These are phyloP conservation scores for Teratosphaeria gauchensis DNA, from an alignment of 2,329 filamentous ascomycete genomes.

Conservation along the genomic window DNA sequence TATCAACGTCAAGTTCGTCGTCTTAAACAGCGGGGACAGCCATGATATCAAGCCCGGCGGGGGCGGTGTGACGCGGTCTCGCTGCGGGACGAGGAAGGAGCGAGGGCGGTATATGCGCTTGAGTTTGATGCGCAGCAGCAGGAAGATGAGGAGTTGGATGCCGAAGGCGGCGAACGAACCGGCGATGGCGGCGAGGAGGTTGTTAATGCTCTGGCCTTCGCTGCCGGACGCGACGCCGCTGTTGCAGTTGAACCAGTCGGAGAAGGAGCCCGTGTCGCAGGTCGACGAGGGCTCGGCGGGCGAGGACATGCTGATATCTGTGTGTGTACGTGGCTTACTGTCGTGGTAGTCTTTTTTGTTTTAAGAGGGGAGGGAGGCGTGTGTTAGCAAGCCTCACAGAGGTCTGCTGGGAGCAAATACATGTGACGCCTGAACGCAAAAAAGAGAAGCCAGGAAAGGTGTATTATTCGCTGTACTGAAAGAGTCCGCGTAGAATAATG, in stretches of 20 bases:
- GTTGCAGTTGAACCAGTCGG: constrained; percentile 6
- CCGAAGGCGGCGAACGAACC: constrained; percentile 26
- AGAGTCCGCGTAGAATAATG: no score
- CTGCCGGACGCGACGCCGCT: constrained; percentile 7
- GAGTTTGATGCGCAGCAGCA: constrained; percentile 67
- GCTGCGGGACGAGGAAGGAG: constrained; percentile 76
- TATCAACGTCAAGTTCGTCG: constrained; percentile 73
- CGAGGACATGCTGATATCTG: not conserved
- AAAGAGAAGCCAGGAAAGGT: no score
- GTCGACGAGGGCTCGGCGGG: not conserved
- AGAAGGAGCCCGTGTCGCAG: not conserved
- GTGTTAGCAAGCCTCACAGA: no score
- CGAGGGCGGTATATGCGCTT: constrained; percentile 81
- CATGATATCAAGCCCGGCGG: constrained; percentile 48
- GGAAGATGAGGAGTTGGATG: constrained; percentile 55
- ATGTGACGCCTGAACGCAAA: no score
- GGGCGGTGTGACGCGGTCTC: constrained; percentile 69
- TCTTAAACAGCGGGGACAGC: constrained; percentile 52
- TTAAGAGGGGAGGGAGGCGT: no score
- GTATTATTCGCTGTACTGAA: no score
- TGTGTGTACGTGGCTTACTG: not conserved
- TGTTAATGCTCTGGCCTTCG: constrained; percentile 23
- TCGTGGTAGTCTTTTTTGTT: no score
- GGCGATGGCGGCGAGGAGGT: constrained; percentile 29
- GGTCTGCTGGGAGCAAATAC: no score